Base-by-base conservation (phyloP, 2,329 filamentous ascomycete species). In the Fusarium napiforme region DNA sequence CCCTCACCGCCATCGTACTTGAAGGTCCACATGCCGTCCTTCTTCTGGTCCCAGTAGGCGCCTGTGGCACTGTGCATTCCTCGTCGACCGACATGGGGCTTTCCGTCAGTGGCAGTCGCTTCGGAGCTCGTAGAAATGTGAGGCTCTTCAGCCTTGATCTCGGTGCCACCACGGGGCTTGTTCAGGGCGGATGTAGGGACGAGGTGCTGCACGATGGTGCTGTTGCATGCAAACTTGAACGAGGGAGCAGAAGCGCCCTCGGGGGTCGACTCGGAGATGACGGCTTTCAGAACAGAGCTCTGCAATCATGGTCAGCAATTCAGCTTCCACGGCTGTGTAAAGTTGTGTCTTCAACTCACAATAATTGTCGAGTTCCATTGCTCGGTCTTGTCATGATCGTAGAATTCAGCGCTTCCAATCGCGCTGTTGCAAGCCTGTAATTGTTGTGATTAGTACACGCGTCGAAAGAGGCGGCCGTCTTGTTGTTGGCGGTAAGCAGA, bases 171-270 rank as follows among this genome's bases (percentile, higher is more conserved):
- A 75, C 86, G 86, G 70, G 89, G 81, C 83, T 90, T 90, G 84
- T 90, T 92, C 57, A 91, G 85, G 63, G 89, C 85, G 36, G 90
- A 89, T 18, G 90, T 92, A 61, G 92, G 89, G 26, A 92, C 90
- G 39, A 96, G 87, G 85, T 98, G 96, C 86, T 99, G 96, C 77
- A 98, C 97, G 81, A 98, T 98, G 75, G 96, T 98, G 87, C 94
- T 97, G 88, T 97, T 98, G 85, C 97, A 95, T 77, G 95, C 94
- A 85, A 96, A 98, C 84, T 98, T 98, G 90, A 92, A 97, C 21
- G 86, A 83, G 9, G 93, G 92, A 32, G 89, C 85, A 34, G 86
- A 83, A 69, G 86, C 85, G 70, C 87, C 84, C 53, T 87, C 81
- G 23, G 89, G 87, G 23, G 89, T 90, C 57, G 92, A 91, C 81